phyloP scores from a whole-genome alignment of 2,329 filamentous ascomycete species.

The Microdochium nivale region DNA sequence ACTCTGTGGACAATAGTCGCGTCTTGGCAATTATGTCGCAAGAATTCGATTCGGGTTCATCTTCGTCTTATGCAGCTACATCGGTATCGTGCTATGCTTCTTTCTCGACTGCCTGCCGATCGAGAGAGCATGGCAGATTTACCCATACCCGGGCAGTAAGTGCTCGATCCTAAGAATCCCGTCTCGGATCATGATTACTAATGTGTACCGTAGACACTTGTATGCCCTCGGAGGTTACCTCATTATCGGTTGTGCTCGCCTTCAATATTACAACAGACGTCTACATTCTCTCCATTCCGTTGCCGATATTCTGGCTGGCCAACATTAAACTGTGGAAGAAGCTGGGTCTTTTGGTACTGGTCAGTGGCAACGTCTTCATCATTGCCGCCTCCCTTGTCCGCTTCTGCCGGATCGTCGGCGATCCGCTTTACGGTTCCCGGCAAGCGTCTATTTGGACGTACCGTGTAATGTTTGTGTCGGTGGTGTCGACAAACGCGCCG shows the following conservation, averaged over 20 bases:
- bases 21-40: constrained; percentile 22
- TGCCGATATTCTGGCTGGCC: constrained; percentile 11
- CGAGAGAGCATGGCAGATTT: constrained; percentile 48
- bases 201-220: constrained; percentile 3
- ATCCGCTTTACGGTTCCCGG: not conserved
- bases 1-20: constrained; percentile 25
- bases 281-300: constrained; percentile 9
- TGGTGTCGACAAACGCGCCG: constrained; percentile 8
- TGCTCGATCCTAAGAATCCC: constrained; percentile 1
- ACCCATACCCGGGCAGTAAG: constrained; percentile 46
- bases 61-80: constrained; percentile 33
- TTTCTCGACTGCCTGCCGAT: constrained; percentile 45
- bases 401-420: not conserved
- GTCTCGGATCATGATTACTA: not conserved
- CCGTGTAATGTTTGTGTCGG: constrained; percentile 7
- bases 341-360: constrained; percentile 7
- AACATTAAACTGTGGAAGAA: constrained; percentile 12
- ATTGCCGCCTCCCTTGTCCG: constrained; percentile 5
- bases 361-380: constrained; percentile 9
- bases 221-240: not conserved
- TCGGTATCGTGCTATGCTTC: constrained; percentile 39
- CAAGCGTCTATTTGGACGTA: constrained; percentile 5
- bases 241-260: constrained; percentile 5
- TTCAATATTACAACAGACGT: constrained; percentile 8
- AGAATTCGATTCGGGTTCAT: constrained; percentile 38